Evolutionary conservation across 139 green algal species (phyloP).

Genomic region (Haematococcus sp.): DNA sequence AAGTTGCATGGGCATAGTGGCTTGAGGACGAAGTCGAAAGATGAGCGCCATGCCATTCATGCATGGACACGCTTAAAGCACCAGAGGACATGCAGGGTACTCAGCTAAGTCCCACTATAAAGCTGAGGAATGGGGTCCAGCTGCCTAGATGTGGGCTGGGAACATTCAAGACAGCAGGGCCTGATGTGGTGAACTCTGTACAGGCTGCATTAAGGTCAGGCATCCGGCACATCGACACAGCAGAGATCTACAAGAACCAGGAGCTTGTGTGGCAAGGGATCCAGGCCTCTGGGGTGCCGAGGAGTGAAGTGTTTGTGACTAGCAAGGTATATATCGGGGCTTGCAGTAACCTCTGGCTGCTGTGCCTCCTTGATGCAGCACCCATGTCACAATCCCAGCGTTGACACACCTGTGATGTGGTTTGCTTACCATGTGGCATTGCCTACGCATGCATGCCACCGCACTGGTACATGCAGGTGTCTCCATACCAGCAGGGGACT

Average conservation of each 20-base stretch:
- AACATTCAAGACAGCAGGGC: conserved; percentile 54
- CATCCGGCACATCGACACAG: conserved; percentile 74
- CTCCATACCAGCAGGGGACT: conserved; percentile 58
- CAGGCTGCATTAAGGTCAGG: conserved; percentile 40
- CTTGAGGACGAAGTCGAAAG: no score
- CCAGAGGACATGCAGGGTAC: no score
- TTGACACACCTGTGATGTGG: no score
- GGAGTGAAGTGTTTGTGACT: conserved; percentile 1
- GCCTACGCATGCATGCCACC: not conserved
- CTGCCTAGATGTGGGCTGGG: conserved; percentile 61
- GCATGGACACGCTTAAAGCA: no score
- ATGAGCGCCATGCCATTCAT: no score
- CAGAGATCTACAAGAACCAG: conserved; percentile 63
- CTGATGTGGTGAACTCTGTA: conserved; percentile 37
- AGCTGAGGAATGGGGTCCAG: conserved; percentile 43
- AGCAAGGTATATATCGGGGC: not conserved
- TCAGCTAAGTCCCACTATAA: conserved; percentile 4
- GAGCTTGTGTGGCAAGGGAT: conserved; percentile 8
- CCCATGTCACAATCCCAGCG: no score
- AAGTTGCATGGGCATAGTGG: no score
- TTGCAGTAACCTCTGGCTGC: no score
- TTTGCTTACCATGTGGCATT: not conserved
- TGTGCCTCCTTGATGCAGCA: not conserved
- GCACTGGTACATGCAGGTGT: conserved; percentile 34
- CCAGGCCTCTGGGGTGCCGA: not conserved